Percentiles rank a stretch among this genome's conserved stretches.
These are phyloP conservation scores for Brassica juncea DNA, from an alignment of 345 rosid species.

Conservation along the genomic window DNA sequence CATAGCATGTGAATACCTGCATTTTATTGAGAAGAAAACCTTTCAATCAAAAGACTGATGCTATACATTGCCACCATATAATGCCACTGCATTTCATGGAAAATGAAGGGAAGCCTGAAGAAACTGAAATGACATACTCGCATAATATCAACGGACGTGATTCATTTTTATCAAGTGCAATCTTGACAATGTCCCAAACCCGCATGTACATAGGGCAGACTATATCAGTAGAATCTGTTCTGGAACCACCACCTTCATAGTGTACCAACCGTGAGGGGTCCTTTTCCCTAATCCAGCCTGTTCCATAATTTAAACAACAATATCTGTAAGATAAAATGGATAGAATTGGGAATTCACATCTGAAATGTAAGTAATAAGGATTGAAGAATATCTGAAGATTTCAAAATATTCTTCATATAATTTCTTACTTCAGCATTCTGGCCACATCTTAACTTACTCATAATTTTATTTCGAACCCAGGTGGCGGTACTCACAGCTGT, in stretches of 20 bases:
- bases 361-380: background rate
- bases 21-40: constrained; percentile 25
- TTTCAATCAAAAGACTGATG: constrained; percentile 5
- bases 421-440: background rate
- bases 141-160: constrained; percentile 92
- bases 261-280: constrained; percentile 80
- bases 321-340: constrained; percentile 21
- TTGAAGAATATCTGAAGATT: background rate
- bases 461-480: constrained; percentile 2
- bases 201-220: constrained; percentile 99
- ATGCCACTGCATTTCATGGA: background rate
- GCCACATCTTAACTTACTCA: background rate
- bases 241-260: constrained; percentile 98
- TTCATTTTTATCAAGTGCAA: constrained; percentile 86
- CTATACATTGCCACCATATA: constrained; percentile 23
- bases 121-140: constrained; percentile 71
- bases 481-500: too few relatives aligned
- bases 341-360: background rate
- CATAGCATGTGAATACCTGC: constrained; percentile 98
- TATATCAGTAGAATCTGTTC: constrained; percentile 86
- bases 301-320: constrained; percentile 30
- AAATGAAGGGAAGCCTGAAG: constrained; percentile 21
- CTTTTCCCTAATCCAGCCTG: constrained; percentile 91
- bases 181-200: constrained; percentile 90
- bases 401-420: background rate